Evolutionary conservation across 371 early-diverging fungal genomes (phyloP), one percentile per base, ranked within the genome.

Genomic region (Haplosporangium sp.): DNA sequence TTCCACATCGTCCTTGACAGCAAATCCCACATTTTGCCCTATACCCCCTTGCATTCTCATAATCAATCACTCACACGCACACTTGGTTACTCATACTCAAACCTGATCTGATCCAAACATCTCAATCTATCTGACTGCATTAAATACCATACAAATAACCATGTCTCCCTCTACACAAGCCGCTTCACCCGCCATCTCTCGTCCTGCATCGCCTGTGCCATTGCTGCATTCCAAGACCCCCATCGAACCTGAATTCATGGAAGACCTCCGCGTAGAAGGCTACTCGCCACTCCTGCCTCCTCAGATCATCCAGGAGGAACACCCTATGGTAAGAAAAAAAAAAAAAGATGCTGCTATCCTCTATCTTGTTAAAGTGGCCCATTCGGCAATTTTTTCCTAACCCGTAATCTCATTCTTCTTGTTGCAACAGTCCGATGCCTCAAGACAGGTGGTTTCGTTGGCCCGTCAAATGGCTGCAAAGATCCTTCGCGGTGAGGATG

Each of bases 401-500:
- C 38, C 2, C 56, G 6, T 63, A 42, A 6, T 64, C 3, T 56
- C n/a, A n/a, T n/a, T 50, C 37, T 66, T 64, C 59, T 70, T 50
- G 59, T 71, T 13, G 41, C 4, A n/a, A 10, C 65, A 83, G 83
- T 79, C 80, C 5, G 45, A 76, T 48, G 75, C 72, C 43, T 83
- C 88, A 8, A 71, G 83, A 60, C 74, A 86, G 56, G 86, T 86
- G 18, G 87, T 87, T 36, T 84, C 83, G 11, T 48, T 77, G 43
- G 86, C 86, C 10, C 76, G 81, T 48, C 73, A 77, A 50, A 69
- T 73, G 45, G 88, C 92, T 16, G 88, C 89, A 61, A 91, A 91
- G 73, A 92, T 96, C 42, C 85, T 91, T 47, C 86, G 88, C 23
- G 93, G 94, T 36, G 57, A 74, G 40, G 94, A 94, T 81, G 96